These are phyloP conservation scores for Akanthomyces dipterigenus DNA, from an alignment of 2,329 filamentous ascomycete genomes.

Conservation along the genomic window DNA sequence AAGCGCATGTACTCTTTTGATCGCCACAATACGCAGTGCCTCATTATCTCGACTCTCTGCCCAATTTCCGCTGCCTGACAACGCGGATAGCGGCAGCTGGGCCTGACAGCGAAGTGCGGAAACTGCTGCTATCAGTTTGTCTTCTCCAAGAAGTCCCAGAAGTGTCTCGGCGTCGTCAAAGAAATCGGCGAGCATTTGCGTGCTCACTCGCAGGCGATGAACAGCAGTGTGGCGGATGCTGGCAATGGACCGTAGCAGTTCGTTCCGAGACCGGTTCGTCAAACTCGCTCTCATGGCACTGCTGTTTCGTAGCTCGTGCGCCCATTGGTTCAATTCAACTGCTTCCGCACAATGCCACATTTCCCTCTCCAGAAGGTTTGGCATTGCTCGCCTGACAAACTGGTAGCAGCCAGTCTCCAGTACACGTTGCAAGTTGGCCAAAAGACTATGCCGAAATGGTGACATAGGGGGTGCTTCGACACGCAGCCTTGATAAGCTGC, in stretches of 20 bases:
- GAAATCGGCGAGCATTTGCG: too few species aligned
- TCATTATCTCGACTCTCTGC: too few species aligned
- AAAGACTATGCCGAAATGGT: background rate
- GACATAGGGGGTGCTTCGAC: background rate
- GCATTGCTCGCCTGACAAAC: slow-evolving; percentile 1
- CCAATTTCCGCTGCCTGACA: too few species aligned
- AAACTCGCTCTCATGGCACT: background rate
- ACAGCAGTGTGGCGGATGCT: slow-evolving; percentile 12
- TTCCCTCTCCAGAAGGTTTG: background rate
- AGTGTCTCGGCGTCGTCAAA: too few species aligned
- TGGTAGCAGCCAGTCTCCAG: slow-evolving; percentile 9
- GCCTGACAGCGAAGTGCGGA: too few species aligned
- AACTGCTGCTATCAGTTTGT: too few species aligned
- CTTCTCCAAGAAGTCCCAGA: too few species aligned
- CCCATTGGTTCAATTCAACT: slow-evolving; percentile 11
- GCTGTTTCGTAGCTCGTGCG: background rate
- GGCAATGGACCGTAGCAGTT: slow-evolving; percentile 2
- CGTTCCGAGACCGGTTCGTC: background rate
- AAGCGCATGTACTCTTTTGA: too few species aligned
- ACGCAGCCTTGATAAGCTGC: background rate
- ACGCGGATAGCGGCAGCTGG: too few species aligned
- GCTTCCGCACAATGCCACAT: slow-evolving; percentile 10
- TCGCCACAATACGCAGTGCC: too few species aligned
- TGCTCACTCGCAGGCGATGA: slow-evolving; percentile 8
- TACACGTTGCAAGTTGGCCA: slow-evolving; percentile 5